These are phyloP conservation scores for Mollisiaceae sp. DNA, from an alignment of 2,329 filamentous ascomycete species.

Conservation along the genomic window DNA sequence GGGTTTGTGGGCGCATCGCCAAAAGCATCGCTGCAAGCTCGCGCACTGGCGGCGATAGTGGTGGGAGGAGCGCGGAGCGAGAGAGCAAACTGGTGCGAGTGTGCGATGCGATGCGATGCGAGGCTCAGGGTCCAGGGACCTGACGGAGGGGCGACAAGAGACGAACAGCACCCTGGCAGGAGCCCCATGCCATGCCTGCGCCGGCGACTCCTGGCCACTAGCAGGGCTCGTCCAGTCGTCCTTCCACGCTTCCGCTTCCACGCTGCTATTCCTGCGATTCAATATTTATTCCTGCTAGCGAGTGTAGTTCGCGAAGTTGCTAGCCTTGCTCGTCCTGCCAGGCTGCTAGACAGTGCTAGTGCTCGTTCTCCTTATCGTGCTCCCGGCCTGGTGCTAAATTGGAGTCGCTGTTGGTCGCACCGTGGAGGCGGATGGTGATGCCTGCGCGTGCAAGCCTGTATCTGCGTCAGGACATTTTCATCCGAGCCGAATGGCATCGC, in stretches of 20 bases:
- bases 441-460: neutral
- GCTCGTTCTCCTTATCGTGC: neutral
- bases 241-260: neutral
- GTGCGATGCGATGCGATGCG: no score
- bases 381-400: neutral
- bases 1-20: neutral
- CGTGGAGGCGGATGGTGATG: neutral
- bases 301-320: no score
- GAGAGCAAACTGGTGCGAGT: no score
- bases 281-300: no score
- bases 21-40: neutral
- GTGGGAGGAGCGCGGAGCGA: no score
- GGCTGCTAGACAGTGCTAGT: no score
- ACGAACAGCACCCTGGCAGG: neutral
- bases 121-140: no score
- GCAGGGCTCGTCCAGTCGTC: neutral
- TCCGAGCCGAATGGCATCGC: neutral
- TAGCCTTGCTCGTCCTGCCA: no score
- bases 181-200: neutral
- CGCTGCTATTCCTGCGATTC: no score
- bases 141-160: neutral
- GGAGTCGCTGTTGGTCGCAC: neutral
- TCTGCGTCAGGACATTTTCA: constrained; percentile 1
- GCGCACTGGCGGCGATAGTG: no score
- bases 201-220: neutral